Conservation (phyloP, 768 basidiomycete species). For the Amanita inopinata region DNA sequence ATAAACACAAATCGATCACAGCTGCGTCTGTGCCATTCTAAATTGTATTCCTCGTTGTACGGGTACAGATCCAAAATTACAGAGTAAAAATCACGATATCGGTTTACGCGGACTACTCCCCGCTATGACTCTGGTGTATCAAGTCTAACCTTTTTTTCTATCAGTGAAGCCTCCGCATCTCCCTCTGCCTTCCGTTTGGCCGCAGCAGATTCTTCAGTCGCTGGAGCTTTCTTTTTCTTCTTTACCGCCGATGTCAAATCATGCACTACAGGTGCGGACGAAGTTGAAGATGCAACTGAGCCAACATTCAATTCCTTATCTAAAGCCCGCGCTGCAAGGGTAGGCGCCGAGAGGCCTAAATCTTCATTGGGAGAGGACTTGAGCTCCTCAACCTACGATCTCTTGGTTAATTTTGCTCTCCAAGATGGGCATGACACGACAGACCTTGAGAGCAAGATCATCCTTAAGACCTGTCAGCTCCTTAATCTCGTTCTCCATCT, state of each 20-base stretch:
- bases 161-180: constrained; percentile 32
- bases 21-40: constrained; percentile 39
- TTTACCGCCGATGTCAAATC: constrained; percentile 80
- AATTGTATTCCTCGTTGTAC: constrained; percentile 2
- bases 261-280: constrained; percentile 44
- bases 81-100: background rate
- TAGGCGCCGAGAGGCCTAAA: constrained; percentile 48
- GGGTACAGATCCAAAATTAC: constrained; percentile 1
- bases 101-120: background rate
- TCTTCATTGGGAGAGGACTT: constrained; percentile 68
- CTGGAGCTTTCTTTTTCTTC: constrained; percentile 72
- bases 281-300: constrained; percentile 23
- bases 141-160: constrained; percentile 60
- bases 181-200: constrained; percentile 68
- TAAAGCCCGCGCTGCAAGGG: constrained; percentile 58
- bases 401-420: background rate
- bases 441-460: constrained; percentile 79
- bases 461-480: constrained; percentile 68
- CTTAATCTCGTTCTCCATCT: constrained; percentile 70
- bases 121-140: constrained; percentile 26
- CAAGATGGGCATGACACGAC: constrained; percentile 5
- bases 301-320: constrained; percentile 57
- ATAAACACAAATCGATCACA: constrained; percentile 50
- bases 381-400: constrained; percentile 74
- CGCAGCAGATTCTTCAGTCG: constrained; percentile 24